These are phyloP conservation scores for Pleurozium schreberi DNA, from an alignment of 225 moss, liverwort and hornwort species.

Conservation along the genomic window DNA sequence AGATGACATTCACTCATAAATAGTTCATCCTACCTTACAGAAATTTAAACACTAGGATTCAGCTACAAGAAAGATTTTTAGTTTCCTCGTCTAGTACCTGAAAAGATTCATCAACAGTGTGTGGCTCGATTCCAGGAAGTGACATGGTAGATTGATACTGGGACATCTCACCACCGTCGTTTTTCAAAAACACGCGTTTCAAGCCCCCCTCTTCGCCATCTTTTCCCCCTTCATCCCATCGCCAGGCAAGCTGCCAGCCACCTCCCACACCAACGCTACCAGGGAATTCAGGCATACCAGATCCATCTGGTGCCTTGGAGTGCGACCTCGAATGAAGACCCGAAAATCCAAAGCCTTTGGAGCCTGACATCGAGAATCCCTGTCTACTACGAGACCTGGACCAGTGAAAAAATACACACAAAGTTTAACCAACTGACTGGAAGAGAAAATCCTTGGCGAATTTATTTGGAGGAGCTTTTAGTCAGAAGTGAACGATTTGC, in stretches of 20 bases:
- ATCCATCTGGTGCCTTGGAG: conserved; percentile 50
- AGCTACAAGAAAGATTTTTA: neutral
- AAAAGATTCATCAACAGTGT: conserved; percentile 55
- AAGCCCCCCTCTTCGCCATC: conserved; percentile 67
- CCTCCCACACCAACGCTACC: conserved; percentile 88
- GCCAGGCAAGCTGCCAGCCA: conserved; percentile 97
- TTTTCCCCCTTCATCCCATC: conserved; percentile 56
- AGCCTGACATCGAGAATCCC: conserved; percentile 23
- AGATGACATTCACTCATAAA: neutral
- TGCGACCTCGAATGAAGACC: conserved; percentile 44
- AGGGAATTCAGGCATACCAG: conserved; percentile 41
- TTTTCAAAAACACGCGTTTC: conserved; percentile 72
- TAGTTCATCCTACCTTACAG: neutral
- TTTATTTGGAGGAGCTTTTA: neutral
- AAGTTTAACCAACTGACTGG: neutral
- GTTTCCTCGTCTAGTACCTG: conserved; percentile 15
- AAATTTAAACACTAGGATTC: neutral
- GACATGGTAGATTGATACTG: conserved; percentile 65
- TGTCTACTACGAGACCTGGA: conserved; percentile 24
- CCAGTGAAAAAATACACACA: neutral
- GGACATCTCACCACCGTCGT: conserved; percentile 62
- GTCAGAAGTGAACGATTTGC: neutral
- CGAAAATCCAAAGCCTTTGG: conserved; percentile 22
- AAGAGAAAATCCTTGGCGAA: neutral
- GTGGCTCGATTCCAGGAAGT: conserved; percentile 49